Evolutionary conservation across 2,329 filamentous ascomycete species (phyloP).

Genomic region (Blastomyces emzantsi): DNA sequence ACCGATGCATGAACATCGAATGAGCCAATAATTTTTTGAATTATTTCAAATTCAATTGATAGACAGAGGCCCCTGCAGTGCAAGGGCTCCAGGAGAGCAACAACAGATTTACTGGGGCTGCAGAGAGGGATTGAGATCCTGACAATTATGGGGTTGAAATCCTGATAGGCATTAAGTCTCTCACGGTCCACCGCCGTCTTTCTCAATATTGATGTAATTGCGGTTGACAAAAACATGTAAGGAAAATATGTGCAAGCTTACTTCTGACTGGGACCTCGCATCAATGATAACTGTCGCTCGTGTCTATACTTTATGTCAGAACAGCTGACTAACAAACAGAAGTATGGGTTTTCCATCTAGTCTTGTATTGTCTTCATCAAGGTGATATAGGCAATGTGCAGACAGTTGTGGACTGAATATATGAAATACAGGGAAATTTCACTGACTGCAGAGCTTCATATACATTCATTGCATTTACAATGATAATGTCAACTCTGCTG

Average conservation of each 20-base stretch:
- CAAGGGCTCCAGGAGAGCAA: not conserved
- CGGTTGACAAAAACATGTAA: not conserved
- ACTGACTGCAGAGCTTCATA: not conserved
- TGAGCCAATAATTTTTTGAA: not conserved
- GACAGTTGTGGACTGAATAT: constrained; percentile 8
- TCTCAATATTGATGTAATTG: not conserved
- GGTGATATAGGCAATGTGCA: constrained; percentile 19
- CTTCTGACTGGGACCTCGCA: not conserved
- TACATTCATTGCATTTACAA: not conserved
- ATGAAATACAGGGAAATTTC: not conserved
- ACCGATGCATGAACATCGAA: not conserved
- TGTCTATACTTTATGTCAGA: constrained; percentile 20
- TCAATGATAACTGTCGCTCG: constrained; percentile 18
- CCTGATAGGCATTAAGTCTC: not conserved
- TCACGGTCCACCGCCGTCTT: not conserved
- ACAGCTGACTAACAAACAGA: constrained; percentile 18
- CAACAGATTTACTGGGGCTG: not conserved
- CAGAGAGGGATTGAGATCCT: not conserved
- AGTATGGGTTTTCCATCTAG: constrained; percentile 16
- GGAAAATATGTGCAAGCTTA: not conserved
- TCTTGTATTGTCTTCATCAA: constrained; percentile 17
- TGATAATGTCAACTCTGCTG: not conserved
- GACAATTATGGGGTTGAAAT: not conserved
- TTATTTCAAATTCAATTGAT: not conserved
- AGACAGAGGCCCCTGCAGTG: not conserved